Evolutionary conservation across 2,329 filamentous ascomycete genomes (phyloP), one percentile per base, ranked within the genome.

Genomic region (Aspergillus uvarum): DNA sequence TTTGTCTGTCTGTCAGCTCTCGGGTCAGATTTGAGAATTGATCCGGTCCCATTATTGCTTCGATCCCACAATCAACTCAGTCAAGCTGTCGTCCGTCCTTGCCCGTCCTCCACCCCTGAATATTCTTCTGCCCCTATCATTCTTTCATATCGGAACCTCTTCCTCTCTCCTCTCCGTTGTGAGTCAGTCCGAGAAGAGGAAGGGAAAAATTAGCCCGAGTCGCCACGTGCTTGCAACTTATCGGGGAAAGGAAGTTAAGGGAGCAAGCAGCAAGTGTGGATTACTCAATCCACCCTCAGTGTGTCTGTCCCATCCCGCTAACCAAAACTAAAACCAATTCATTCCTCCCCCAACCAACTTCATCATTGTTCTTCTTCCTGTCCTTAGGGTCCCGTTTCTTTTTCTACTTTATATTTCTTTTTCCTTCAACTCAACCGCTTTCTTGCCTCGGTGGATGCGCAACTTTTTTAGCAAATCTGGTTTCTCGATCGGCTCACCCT

Each of bases 171-270:
- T 54, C 47, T 50, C 16, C 24, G 16, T 16, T 8, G 2, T 8
- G 7, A 29, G 26, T 8, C 26, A 29, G 26, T 29, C 26, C 26
- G 26, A 29, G 8, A 44, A 19, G 14, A 16, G 38, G 14, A 16
- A 44, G 16, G 38, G 38, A 16, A 19, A 7, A 44, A 44, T 5
- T 44, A 44, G 26, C 22, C 32, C 19, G 49, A 16, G 16, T 64
- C 57, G 60, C 60, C 62, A 64, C 62, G 54, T 64, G 62, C 62
- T 47, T 56, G 47, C 44, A 48, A 19, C 26, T 16, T 44, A 44
- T 56, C 54, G 47, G 48, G 54, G 57, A 50, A 54, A 29, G 26
- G 26, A 29, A 29, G 26, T 29, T 3, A 29, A 29, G 7, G 26
- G 7, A 29, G 26, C 26, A 29, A 8, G 26, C 26, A 29, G 55